Conservation (phyloP, 2,329 filamentous ascomycete species). For the Thelonectria rubi region DNA sequence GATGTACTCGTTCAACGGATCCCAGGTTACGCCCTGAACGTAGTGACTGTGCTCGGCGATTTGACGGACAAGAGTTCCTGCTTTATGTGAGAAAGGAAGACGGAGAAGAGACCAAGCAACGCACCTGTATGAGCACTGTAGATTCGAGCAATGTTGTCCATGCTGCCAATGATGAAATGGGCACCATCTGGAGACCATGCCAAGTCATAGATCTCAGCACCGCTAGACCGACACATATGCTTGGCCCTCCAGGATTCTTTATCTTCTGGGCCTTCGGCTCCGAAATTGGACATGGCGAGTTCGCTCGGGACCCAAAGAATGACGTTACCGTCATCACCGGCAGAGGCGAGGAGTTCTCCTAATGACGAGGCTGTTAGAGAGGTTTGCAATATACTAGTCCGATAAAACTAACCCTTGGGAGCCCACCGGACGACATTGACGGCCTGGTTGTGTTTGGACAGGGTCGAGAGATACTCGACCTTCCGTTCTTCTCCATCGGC, state of each 20-base stretch:
- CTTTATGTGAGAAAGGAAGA: conserved; percentile 13
- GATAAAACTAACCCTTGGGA: conserved; percentile 75
- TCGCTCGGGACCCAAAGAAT: conserved; percentile 95
- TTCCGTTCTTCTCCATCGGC: conserved; percentile 84
- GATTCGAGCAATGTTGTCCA: conserved; percentile 98
- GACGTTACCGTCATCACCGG: conserved; percentile 96
- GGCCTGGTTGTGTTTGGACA: conserved; percentile 93
- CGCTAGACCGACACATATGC: conserved; percentile 95
- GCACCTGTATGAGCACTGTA: conserved; percentile 92
- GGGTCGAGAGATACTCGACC: conserved; percentile 89
- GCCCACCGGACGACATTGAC: conserved; percentile 98
- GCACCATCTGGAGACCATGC: conserved; percentile 98
- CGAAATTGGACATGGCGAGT: conserved; percentile 73
- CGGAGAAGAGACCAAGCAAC: conserved; percentile 35
- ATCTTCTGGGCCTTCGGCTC: conserved; percentile 87
- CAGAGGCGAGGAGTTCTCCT: conserved; percentile 94
- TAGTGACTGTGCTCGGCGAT: conserved; percentile 98
- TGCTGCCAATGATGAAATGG: conserved; percentile 98
- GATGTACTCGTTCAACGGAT: conserved; percentile 96
- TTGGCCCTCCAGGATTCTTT: conserved; percentile 97
- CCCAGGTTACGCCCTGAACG: conserved; percentile 98
- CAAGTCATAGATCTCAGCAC: conserved; percentile 96
- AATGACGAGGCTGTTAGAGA: conserved; percentile 30
- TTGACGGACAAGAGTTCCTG: conserved; percentile 78
- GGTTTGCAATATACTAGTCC: conserved; percentile 1